Percentiles rank a stretch among this genome's conserved stretches.
Conservation (phyloP, 2,329 filamentous ascomycete species). For the Dendrostoma leiphaemia region DNA sequence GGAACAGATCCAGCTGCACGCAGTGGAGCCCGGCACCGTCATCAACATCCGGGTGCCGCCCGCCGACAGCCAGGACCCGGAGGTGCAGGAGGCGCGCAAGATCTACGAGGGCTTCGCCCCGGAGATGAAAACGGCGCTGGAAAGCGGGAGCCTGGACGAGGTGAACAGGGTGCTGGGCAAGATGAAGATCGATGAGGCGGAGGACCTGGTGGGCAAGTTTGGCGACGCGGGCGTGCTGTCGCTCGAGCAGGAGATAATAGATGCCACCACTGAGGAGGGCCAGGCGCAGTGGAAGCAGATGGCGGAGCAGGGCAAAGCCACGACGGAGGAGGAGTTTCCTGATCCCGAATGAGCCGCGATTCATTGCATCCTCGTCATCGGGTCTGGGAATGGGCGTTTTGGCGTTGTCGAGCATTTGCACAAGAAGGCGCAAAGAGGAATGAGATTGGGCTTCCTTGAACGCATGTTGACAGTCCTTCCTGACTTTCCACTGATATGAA, state of each 20-base stretch:
- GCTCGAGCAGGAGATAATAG: constrained; percentile 89
- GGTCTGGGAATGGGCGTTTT: no score
- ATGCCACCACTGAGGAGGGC: constrained; percentile 88
- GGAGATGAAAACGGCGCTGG: constrained; percentile 77
- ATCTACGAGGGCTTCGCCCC: constrained; percentile 84
- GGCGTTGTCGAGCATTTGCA: not conserved
- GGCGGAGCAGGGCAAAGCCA: constrained; percentile 38
- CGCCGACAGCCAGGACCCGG: constrained; percentile 63
- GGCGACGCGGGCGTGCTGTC: constrained; percentile 84
- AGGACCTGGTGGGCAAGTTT: constrained; percentile 75
- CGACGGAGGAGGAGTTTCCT: constrained; percentile 18
- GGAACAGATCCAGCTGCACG: constrained; percentile 96
- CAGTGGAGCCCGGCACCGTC: constrained; percentile 87
- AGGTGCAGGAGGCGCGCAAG: constrained; percentile 60
- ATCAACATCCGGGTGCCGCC: constrained; percentile 86
- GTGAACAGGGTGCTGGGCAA: constrained; percentile 84
- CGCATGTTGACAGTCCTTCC: not conserved
- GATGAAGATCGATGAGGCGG: constrained; percentile 81
- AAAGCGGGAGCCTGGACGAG: constrained; percentile 84
- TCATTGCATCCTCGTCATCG: no score
- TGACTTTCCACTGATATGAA: not conserved
- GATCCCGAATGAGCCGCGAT: constrained; percentile 15
- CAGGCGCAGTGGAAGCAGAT: constrained; percentile 74
- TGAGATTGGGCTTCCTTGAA: no score
- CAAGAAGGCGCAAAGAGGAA: not conserved